phyloP scores from a whole-genome alignment of 1,139 yeast species.

The Dujonia santamariae region DNA sequence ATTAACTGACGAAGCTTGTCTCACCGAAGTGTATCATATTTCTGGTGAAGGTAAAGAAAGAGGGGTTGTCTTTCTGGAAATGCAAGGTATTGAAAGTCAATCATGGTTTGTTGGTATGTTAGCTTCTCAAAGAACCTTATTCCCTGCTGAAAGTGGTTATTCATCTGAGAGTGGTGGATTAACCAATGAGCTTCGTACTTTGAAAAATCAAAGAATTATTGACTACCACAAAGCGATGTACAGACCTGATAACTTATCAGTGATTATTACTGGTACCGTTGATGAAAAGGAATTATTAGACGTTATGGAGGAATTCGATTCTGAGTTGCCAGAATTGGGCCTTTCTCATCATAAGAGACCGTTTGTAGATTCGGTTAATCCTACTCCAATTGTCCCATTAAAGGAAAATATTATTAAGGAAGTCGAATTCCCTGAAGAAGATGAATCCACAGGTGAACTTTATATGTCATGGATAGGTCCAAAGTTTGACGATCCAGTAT shows the following conservation, averaged over 20 bases:
- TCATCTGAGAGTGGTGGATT: conserved; percentile 95
- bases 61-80: conserved; percentile 96
- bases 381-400: conserved; percentile 39
- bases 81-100: conserved; percentile 89
- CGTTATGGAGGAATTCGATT: conserved; percentile 64
- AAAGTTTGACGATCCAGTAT: conserved; percentile 45
- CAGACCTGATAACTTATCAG: conserved; percentile 79
- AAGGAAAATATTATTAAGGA: conserved; percentile 40
- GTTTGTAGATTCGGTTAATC: conserved; percentile 81
- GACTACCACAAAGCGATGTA: conserved; percentile 71
- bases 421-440: conserved; percentile 84
- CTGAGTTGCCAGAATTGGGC: conserved; percentile 38
- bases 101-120: conserved; percentile 70
- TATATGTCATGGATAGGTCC: conserved; percentile 86
- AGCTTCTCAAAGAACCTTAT: conserved; percentile 61
- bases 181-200: conserved; percentile 67
- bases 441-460: conserved; percentile 80
- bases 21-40: conserved; percentile 92
- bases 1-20: conserved; percentile 82
- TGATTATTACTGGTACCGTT: conserved; percentile 82
- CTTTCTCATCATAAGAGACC: conserved; percentile 51
- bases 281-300: conserved; percentile 66
- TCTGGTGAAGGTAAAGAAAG: conserved; percentile 90
- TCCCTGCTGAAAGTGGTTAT: conserved; percentile 66
- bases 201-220: conserved; percentile 72